A percentile compares a stretch with the other conserved stretches of the same genome.
phyloP scores from a whole-genome alignment of 495 filamentous ascomycete species.

The Penicillium maclennaniae region DNA sequence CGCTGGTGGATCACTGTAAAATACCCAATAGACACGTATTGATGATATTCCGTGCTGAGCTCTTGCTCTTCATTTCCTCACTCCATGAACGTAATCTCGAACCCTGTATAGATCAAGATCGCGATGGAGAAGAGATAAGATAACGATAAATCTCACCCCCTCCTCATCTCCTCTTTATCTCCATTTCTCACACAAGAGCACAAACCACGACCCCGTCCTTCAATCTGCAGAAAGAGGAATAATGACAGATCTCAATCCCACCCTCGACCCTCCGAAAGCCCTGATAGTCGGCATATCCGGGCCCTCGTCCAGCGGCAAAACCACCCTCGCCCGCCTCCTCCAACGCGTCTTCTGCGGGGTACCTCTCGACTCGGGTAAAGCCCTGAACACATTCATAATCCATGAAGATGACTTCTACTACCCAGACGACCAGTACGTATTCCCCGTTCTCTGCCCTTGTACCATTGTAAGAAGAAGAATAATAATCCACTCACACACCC shows the following conservation, averaged over 20 bases:
- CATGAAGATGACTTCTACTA: conserved; percentile 94
- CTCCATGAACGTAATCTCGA: neutral
- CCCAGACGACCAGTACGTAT: conserved; percentile 63
- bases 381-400: conserved; percentile 61
- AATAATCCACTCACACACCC: neutral
- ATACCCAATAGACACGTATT: neutral
- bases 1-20: neutral
- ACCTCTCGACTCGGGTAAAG: neutral
- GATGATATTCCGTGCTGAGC: no score
- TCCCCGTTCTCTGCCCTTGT: neutral
- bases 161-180: neutral
- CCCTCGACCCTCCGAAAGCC: conserved; percentile 23
- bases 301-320: conserved; percentile 75
- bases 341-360: conserved; percentile 58
- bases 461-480: neutral
- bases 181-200: neutral
- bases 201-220: neutral
- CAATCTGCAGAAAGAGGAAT: conserved; percentile 1
- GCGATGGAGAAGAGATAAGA: neutral
- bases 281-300: conserved; percentile 71
- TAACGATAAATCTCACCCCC: neutral
- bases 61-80: no score
- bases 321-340: conserved; percentile 70
- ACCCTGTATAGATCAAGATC: neutral
- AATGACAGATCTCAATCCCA: conserved; percentile 8